Evolutionary conservation across 1,284 basidiomycete genomes (phyloP).

Genomic region (Malassezia sympodialis): DNA sequence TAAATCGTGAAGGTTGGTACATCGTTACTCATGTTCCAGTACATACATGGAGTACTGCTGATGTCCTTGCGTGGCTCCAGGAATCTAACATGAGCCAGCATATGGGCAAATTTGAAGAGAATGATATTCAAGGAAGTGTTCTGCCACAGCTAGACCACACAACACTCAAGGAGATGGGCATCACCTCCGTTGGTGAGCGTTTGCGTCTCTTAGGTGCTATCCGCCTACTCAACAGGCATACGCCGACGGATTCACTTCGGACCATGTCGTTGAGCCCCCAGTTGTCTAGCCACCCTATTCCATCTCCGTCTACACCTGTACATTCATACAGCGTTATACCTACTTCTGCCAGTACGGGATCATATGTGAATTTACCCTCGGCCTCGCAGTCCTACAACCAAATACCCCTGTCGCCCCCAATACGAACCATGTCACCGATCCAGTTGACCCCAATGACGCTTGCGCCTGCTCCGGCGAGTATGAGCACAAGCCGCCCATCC

Average conservation of each 20-base stretch:
- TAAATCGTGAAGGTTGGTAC: not conserved
- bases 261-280: constrained; percentile 5
- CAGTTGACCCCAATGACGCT: too few relatives aligned
- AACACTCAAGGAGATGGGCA: constrained; percentile 44
- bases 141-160: constrained; percentile 40
- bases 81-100: constrained; percentile 27
- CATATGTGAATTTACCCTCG: not conserved
- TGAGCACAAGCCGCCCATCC: not conserved
- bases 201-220: constrained; percentile 42
- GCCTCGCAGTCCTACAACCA: not conserved
- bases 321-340: not conserved
- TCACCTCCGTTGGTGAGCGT: constrained; percentile 39
- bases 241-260: constrained; percentile 20
- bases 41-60: constrained; percentile 17
- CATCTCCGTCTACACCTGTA: not conserved
- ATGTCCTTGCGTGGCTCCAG: constrained; percentile 35
- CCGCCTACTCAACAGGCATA: constrained; percentile 37
- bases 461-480: not conserved
- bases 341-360: not conserved
- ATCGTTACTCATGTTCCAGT: constrained; percentile 2
- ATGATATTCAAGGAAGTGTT: constrained; percentile 41
- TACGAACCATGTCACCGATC: not conserved
- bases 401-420: not conserved
- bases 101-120: constrained; percentile 25
- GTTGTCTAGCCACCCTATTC: constrained; percentile 1